Base-by-base conservation (phyloP, 192 early-diverging fungal species). In the Obelidium mucronatum region DNA sequence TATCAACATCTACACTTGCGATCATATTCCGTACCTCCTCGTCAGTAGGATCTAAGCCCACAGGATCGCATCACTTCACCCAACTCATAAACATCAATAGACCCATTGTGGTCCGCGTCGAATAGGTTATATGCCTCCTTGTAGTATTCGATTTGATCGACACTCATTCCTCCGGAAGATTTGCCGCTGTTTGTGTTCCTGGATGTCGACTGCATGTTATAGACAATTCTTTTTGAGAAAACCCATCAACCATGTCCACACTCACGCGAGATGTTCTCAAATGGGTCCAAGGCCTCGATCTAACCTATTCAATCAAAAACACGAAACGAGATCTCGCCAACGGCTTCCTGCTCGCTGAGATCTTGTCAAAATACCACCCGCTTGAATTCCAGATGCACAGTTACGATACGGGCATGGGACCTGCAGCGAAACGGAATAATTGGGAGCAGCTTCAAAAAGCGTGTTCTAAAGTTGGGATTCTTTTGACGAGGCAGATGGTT, bases 331-430 rank as follows among this genome's bases (percentile, higher is more conserved):
- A 85, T 39, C 78, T 88, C 31, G 75, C 79, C 40, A 88, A 88
- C 65, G 86, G 86, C 8, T 88, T 78, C 53, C 77, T 88, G 2
- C 63, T 88, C 19, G 86, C 84, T 40, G 86, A 88, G 59, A 87
- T 88, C 36, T 77, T 88, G 15, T 79, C 78, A 3, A 75, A 78
- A 53, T 86, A 85, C 61, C 82, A 87, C 52, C 84, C 84, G 0
- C 30, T 48, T 0, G 80, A 80, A 33, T 70, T 84, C 13, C 77
- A 78, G 42, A 80, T 86, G 80, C 85, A 86, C 75, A 48, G 48
- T 24, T 86, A 84, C 73, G 85, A 86, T 70, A 85, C 80, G 2
- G 85, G 85, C 0, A 83, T 76, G 34, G 83, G 79, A 2, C 54
- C 73, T 17, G 74, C 61, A 1, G 83, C 83, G 40, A 82, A 81